phyloP scores from a whole-genome alignment of 2,329 filamentous ascomycete genomes.

The Dactylonectria macrodidyma region DNA sequence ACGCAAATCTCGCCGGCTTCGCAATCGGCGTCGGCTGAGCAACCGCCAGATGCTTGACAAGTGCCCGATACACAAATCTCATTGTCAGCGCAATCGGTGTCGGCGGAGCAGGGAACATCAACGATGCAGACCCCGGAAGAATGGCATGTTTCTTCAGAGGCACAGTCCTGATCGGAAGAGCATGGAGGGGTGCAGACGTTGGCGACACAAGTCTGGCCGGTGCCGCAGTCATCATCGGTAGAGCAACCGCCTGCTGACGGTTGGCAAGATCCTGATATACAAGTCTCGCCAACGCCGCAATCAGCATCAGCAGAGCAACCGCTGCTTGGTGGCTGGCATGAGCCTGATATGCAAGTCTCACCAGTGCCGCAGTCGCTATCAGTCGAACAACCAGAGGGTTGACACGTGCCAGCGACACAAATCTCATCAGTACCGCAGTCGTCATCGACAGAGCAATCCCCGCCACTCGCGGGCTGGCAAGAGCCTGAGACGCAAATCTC shows the following conservation, averaged over 20 bases:
- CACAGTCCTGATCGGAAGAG: neutral
- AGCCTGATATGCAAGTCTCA: neutral
- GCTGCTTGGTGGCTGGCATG: constrained; percentile 1
- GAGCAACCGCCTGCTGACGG: neutral
- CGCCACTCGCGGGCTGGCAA: neutral
- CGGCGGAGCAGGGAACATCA: neutral
- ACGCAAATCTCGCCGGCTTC: neutral
- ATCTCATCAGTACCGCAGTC: neutral
- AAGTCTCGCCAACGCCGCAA: constrained; percentile 3
- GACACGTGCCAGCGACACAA: neutral
- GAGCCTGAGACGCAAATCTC: neutral
- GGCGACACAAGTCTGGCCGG: constrained; percentile 4
- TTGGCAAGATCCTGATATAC: constrained; percentile 3
- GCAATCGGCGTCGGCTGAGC: neutral
- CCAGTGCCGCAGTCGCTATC: neutral
- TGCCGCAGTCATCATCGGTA: constrained; percentile 5
- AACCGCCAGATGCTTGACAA: constrained; percentile 15
- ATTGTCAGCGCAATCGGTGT: neutral
- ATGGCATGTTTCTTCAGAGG: neutral
- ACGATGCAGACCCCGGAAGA: constrained; percentile 8
- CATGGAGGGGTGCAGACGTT: neutral
- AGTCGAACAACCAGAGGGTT: neutral
- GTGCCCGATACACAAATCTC: constrained; percentile 3
- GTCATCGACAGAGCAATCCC: neutral
- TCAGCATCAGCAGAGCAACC: neutral